Evolutionary conservation across 345 rosid species (phyloP), one percentile per base, ranked within the genome.

Genomic region (Nasturtium officinale): DNA sequence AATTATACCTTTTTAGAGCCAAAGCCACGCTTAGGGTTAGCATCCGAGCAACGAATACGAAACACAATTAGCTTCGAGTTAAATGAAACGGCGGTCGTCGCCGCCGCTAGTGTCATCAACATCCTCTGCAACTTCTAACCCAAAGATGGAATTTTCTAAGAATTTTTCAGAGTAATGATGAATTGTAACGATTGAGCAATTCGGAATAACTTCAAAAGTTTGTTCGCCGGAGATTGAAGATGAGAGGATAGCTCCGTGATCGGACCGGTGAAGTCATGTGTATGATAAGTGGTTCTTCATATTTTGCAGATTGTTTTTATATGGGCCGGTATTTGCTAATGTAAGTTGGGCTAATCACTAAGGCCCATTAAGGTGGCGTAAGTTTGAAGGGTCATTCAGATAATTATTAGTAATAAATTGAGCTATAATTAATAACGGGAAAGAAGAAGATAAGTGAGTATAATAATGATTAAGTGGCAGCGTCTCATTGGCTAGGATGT

Each of bases 1-100:
- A 57, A 32, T 30, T 63, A 29, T 6, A 78, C 81, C 81, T 73
- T 73, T 20, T 53, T 78, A 20, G 78, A 47, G 45, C 81, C 81
- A 67, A 78, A 78, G 0, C 81, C 81, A 0, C 81, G 81, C 17
- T 67, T 78, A 20, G 74, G 65, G 2, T 67, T 68, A 53, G 78
- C 53, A 67, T 73, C 78, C 0, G 78, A 73, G 29, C 78, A 78
- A 12, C 78, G 74, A 61, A 73, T 55, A 5, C 61, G 78, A 73
- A 67, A 73, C 46, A 61, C n/a, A 9, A 78, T 6, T 33, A 67
- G 47, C 65, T 72, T 72, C 3, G 74, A 52, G 70, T 52, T 73
- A 11, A 73, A 55, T 5, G 78, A 60, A n/a, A 62, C 61, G 55
- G 74, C 55, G 65, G 58, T 72, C 3, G 53, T 52, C 32, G 74